Conservation (phyloP, 2,329 filamentous ascomycete species). For the Curvularia sp. region DNA sequence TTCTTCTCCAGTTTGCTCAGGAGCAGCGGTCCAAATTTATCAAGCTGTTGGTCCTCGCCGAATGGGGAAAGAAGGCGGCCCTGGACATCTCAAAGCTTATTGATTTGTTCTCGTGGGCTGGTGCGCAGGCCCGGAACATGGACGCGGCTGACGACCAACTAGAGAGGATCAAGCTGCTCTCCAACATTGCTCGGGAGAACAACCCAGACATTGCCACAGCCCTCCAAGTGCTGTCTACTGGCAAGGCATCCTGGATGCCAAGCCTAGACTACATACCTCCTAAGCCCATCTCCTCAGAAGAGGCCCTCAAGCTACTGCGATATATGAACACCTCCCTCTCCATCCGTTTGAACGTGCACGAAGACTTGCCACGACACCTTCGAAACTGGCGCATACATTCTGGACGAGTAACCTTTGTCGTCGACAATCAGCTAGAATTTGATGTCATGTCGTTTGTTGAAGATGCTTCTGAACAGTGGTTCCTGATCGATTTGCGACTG, state of each 20-base stretch:
- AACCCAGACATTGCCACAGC: constrained; percentile 93
- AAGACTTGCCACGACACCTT: constrained; percentile 81
- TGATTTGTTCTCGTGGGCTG: constrained; percentile 79
- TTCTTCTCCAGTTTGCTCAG: constrained; percentile 78
- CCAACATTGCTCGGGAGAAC: constrained; percentile 76
- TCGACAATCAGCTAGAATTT: constrained; percentile 86
- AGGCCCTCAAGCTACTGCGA: constrained; percentile 76
- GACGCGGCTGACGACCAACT: constrained; percentile 65
- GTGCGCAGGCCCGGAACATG: constrained; percentile 41
- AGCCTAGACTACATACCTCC: constrained; percentile 82
- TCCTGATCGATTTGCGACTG: constrained; percentile 91
- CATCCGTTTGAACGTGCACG: constrained; percentile 82
- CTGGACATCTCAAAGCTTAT: constrained; percentile 85
- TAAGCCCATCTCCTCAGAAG: constrained; percentile 72
- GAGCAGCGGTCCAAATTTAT: constrained; percentile 86
- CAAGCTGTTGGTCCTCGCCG: constrained; percentile 86
- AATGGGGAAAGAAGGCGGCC: constrained; percentile 75
- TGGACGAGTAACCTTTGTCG: constrained; percentile 88
- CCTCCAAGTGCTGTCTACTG: constrained; percentile 80
- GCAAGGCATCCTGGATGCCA: constrained; percentile 78
- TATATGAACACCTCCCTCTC: constrained; percentile 85
- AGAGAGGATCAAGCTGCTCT: constrained; percentile 72
- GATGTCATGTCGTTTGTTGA: constrained; percentile 92
- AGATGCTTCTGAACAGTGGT: constrained; percentile 82
- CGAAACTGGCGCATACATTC: constrained; percentile 78